Evolutionary conservation across 495 filamentous ascomycete species (phyloP).

Genomic region (Bacidia gigantensis): DNA sequence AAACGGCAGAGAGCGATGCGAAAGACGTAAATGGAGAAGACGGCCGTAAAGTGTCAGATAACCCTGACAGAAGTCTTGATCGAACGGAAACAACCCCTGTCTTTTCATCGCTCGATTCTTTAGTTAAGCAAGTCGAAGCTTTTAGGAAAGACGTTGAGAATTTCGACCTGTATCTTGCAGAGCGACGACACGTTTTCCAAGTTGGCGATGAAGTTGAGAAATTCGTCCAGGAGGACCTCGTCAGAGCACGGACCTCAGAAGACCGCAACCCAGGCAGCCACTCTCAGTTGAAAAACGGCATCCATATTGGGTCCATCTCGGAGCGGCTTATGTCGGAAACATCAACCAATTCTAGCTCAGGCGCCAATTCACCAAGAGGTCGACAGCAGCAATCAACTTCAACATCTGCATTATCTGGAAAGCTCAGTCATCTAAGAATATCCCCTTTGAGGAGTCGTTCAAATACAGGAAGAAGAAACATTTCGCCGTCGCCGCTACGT

Average conservation of each 20-base stretch:
- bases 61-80: neutral
- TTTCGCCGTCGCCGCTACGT: conserved; percentile 21
- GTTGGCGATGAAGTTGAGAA: conserved; percentile 30
- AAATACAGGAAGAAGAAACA: conserved; percentile 5
- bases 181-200: conserved; percentile 54
- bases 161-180: conserved; percentile 62
- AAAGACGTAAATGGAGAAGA: neutral
- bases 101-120: conserved; percentile 28
- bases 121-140: conserved; percentile 49
- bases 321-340: conserved; percentile 13
- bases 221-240: neutral
- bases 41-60: neutral
- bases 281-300: neutral
- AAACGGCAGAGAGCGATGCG: too few relatives aligned
- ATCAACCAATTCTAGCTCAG: conserved; percentile 11
- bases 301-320: conserved; percentile 15
- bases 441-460: conserved; percentile 14
- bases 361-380: conserved; percentile 17
- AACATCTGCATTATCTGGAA: conserved; percentile 6
- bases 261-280: neutral
- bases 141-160: conserved; percentile 59
- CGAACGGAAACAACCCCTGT: conserved; percentile 19
- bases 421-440: conserved; percentile 12
- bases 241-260: conserved; percentile 7
- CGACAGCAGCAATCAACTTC: conserved; percentile 10